Evolutionary conservation across 768 basidiomycete genomes (phyloP).

Genomic region (Lactarius quietus): DNA sequence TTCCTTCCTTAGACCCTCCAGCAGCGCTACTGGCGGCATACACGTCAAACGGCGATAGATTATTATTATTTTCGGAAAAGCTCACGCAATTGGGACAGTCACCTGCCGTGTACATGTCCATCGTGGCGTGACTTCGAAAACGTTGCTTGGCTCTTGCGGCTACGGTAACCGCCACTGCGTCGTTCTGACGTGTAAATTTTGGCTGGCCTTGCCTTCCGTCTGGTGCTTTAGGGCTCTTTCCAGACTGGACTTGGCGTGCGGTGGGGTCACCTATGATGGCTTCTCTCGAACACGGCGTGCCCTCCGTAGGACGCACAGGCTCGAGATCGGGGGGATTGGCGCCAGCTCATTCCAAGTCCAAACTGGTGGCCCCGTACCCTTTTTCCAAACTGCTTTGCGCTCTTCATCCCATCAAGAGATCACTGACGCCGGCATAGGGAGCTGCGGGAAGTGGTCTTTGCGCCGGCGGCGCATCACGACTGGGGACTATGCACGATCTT

Average conservation of each 20-base stretch:
- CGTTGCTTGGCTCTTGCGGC: neutral
- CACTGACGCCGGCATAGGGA: neutral
- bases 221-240: neutral
- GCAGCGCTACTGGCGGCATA: neutral
- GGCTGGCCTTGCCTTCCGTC: neutral
- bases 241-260: neutral
- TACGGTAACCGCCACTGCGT: neutral
- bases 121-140: neutral
- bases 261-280: neutral
- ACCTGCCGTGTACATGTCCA: neutral
- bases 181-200: neutral
- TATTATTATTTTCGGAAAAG: neutral
- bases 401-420: neutral
- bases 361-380: neutral
- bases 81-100: conserved; percentile 1
- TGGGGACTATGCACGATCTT: neutral
- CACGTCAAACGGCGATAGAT: neutral
- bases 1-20: neutral
- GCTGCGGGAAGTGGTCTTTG: neutral
- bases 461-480: neutral
- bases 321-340: neutral
- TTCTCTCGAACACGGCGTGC: neutral
- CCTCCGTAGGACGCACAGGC: neutral
- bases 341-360: neutral
- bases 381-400: neutral